Percentiles rank a stretch among this genome's conserved stretches.
phyloP scores from a whole-genome alignment of 2,329 filamentous ascomycete species.

The Claviceps citrina region DNA sequence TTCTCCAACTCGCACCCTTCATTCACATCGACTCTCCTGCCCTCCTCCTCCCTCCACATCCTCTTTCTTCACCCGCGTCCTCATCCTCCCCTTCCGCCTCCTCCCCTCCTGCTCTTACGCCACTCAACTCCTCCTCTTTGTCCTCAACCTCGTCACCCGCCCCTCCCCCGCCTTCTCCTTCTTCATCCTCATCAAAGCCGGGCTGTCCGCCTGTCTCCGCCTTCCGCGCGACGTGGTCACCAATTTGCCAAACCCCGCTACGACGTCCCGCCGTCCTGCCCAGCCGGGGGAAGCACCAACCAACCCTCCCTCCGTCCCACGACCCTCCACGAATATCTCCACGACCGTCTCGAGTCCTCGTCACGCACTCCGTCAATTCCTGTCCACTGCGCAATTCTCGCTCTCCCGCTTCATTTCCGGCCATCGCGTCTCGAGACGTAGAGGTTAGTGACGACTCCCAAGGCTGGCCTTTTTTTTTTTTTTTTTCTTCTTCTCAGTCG shows the following conservation, averaged over 20 bases:
- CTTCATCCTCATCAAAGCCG: not conserved
- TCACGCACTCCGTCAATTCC: not conserved
- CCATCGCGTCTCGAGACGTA: not conserved
- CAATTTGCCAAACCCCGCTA: conserved; percentile 1
- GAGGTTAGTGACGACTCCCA: not conserved
- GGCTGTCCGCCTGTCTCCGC: conserved; percentile 1
- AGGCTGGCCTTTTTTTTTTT: not conserved
- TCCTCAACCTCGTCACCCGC: not conserved
- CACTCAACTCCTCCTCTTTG: conserved; percentile 6
- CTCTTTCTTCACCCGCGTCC: conserved; percentile 1
- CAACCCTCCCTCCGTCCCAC: too few relatives aligned
- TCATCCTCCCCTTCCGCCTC: not conserved
- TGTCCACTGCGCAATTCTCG: not conserved
- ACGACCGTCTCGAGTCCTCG: not conserved
- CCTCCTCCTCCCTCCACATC: conserved; percentile 3
- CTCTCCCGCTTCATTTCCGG: not conserved
- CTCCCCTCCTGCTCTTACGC: not conserved
- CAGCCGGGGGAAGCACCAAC: not conserved
- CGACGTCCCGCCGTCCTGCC: conserved; percentile 3
- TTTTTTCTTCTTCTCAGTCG: not conserved
- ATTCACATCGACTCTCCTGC: conserved; percentile 2
- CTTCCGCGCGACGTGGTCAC: not conserved
- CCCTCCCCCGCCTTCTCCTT: not conserved
- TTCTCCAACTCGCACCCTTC: conserved; percentile 2
- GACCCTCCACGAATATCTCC: too few relatives aligned